Conservation (phyloP, 148 eudicot genomes). For the Polygonum aviculare region DNA sequence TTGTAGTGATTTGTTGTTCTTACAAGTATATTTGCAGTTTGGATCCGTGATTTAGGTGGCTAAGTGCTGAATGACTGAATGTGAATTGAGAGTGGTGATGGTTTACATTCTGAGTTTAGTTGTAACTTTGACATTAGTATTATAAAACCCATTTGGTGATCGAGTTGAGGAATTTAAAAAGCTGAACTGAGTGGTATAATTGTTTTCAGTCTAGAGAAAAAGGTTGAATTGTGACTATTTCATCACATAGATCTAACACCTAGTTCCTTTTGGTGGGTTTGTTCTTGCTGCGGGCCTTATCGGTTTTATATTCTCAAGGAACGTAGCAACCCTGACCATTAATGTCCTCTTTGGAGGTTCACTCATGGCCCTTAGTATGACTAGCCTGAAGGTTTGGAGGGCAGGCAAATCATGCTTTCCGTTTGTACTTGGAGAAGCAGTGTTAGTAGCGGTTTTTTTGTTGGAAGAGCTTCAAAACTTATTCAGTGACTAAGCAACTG, state of each 20-base stretch:
- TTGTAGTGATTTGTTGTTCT: not conserved
- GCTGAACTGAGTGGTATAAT: not conserved
- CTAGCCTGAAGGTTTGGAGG: slow-evolving; percentile 78
- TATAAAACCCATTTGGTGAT: no score
- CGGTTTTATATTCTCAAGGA: slow-evolving; percentile 70
- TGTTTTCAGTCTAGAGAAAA: not conserved
- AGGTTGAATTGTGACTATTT: not conserved
- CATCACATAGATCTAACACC: no score
- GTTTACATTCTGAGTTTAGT: not conserved
- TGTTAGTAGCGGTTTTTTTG: no score
- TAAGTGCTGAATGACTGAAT: not conserved
- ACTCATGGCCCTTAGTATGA: slow-evolving; percentile 62
- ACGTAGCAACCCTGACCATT: slow-evolving; percentile 37
- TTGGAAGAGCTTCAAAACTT: no score
- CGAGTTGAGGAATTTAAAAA: not conserved
- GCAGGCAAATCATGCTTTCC: slow-evolving; percentile 78
- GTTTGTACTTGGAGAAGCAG: slow-evolving; percentile 92
- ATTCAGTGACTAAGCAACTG: no score
- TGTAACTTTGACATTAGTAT: not conserved
- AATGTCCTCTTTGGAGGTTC: slow-evolving; percentile 74
- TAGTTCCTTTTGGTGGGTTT: no score
- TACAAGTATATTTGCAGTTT: not conserved
- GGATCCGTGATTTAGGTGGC: not conserved
- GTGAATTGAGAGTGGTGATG: no score
- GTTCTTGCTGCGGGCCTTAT: slow-evolving; percentile 60